Conservation (phyloP, 129 eudicot genomes). For the Centaurea solstitialis region DNA sequence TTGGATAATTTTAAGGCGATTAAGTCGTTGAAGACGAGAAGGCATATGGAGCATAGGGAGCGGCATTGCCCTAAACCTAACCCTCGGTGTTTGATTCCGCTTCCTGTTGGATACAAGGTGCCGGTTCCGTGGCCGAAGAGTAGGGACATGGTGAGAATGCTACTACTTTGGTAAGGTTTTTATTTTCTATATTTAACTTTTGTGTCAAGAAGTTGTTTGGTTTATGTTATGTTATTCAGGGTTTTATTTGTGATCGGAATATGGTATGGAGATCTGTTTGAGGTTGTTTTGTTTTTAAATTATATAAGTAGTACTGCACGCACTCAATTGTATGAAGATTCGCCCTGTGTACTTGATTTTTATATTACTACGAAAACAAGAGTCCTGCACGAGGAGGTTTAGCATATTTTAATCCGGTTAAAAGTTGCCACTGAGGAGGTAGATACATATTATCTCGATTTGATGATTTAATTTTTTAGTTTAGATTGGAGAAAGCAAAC, state of each 20-base stretch:
- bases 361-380: slow-evolving; percentile 10
- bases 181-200: slow-evolving; percentile 9
- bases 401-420: background rate
- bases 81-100: slow-evolving; percentile 70
- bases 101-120: slow-evolving; percentile 72
- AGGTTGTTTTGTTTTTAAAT: background rate
- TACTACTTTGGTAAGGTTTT: slow-evolving; percentile 79
- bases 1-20: slow-evolving; percentile 78
- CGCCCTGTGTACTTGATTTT: slow-evolving; percentile 7
- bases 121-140: slow-evolving; percentile 97
- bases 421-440: background rate
- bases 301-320: slow-evolving; percentile 19
- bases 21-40: slow-evolving; percentile 61
- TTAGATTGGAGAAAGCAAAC: slow-evolving; percentile 7
- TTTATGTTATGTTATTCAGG: background rate
- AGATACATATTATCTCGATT: background rate
- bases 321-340: slow-evolving; percentile 27
- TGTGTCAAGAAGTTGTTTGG: background rate
- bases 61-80: slow-evolving; percentile 73
- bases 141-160: slow-evolving; percentile 97
- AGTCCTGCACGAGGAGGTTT: slow-evolving; percentile 25
- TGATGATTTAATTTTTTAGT: background rate
- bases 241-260: slow-evolving; percentile 4
- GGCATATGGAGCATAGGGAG: slow-evolving; percentile 92
- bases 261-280: slow-evolving; percentile 7